Evolutionary conservation across 73 alveolate species (phyloP).

Genomic region (Paramecium sonneborni): DNA sequence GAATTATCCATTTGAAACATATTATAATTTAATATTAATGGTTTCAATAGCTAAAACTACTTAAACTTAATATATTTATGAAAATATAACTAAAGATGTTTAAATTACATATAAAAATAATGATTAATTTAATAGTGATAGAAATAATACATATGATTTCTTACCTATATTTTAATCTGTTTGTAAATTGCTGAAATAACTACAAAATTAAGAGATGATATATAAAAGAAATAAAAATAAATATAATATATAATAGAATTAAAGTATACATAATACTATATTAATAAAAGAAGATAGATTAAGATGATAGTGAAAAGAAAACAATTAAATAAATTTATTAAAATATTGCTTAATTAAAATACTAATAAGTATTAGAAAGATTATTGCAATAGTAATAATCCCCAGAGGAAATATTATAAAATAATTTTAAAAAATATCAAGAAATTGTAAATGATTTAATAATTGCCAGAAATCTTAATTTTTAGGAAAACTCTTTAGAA

Average conservation of each 20-base stretch:
- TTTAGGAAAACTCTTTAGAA: constrained; percentile 46
- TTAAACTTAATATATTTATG: not conserved
- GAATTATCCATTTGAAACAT: constrained; percentile 41
- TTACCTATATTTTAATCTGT: not conserved
- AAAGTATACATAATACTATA: no score
- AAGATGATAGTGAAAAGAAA: not conserved
- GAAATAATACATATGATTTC: not conserved
- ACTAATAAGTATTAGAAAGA: not conserved
- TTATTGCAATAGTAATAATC: not conserved
- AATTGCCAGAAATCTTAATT: not conserved
- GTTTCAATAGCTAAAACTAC: not conserved
- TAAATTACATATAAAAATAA: not conserved
- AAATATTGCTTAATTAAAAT: not conserved
- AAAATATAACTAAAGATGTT: not conserved
- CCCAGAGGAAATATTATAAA: not conserved
- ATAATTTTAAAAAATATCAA: not conserved
- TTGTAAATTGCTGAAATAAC: not conserved
- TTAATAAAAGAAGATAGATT: not conserved
- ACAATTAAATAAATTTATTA: not conserved
- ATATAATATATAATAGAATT: not conserved
- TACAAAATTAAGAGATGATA: constrained; percentile 25
- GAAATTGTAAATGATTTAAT: not conserved
- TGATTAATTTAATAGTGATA: not conserved
- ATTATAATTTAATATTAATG: not conserved
- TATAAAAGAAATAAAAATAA: not conserved